Evolutionary conservation across 306 rosid species (phyloP), one percentile per base, ranked within the genome.

Genomic region (Rubus parviflorus): DNA sequence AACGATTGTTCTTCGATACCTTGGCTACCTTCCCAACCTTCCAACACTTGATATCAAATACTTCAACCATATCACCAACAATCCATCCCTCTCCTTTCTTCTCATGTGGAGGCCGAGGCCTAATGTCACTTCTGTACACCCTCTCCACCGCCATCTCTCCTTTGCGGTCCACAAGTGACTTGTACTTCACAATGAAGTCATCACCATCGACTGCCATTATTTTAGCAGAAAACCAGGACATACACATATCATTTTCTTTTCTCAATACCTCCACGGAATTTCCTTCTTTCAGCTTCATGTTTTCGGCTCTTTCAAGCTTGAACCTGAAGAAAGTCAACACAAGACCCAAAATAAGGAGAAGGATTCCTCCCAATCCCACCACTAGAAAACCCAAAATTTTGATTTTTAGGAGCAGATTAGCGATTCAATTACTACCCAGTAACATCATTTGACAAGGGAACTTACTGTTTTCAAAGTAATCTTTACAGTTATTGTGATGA

Each of bases 1-100:
- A 65, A 54, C 72, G 74, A 22, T 64, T 58, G 12, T 81, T 76
- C 77, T 42, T 76, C 74, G 38, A 11, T 6, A 76, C 77, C 69
- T 81, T 76, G n/a, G 72, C 52, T 17, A 81, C 72, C 66, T 68
- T 75, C 43, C 72, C 80, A 40, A 69, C 71, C 68, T 71, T 63
- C 84, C 84, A 81, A 76, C 77, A 70, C 16, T 62, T 46, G 5
- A 10, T 16, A 37, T 81, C 84, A 53, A 75, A 76, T 8, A 76
- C 81, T 53, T 76, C 84, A 14, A 71, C 80, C 43, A 81, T 22
- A 63, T 81, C 84, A 70, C 84, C 84, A 70, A 37, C 74, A 40
- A 8, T 64, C 80, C 81, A 70, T 63, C 68, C 56, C 48, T 52
- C 48, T 8, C 7, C 12, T 62, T 14, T 62, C 68, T 46, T 41